Evolutionary conservation across 108 stramenopile species (phyloP).

Genomic region (Licmophora abbreviata): DNA sequence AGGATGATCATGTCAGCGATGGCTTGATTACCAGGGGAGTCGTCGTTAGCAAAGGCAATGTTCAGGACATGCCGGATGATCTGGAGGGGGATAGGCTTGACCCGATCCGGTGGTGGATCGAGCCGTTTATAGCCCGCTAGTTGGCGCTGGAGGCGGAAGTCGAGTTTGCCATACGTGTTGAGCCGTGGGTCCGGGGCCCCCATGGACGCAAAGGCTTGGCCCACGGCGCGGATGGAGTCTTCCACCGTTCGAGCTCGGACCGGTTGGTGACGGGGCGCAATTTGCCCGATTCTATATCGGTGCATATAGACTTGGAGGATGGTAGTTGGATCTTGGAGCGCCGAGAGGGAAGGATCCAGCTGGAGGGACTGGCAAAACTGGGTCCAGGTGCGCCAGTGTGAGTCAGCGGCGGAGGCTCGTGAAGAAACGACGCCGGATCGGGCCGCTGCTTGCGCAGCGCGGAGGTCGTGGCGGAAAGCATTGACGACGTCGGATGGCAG

Average conservation of each 20-base stretch:
- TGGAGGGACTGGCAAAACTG: not conserved
- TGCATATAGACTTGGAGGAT: conserved; percentile 20
- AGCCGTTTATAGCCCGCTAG: conserved; percentile 1
- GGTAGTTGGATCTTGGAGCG: conserved; percentile 7
- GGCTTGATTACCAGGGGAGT: not conserved
- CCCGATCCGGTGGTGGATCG: conserved; percentile 17
- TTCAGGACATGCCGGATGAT: not conserved
- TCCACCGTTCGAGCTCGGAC: conserved; percentile 22
- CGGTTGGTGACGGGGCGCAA: conserved; percentile 10
- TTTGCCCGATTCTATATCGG: conserved; percentile 5
- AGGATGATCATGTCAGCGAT: too few species aligned
- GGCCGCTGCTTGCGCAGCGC: conserved; percentile 6
- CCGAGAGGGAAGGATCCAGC: conserved; percentile 12
- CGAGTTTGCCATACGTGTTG: conserved; percentile 4
- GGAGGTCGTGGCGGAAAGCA: conserved; percentile 6
- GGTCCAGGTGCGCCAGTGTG: not conserved
- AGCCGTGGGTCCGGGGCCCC: conserved; percentile 9
- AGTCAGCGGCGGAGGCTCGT: conserved; percentile 1
- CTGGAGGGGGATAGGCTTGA: not conserved
- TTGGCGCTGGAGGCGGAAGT: not conserved
- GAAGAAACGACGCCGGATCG: not conserved
- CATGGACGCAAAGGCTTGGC: conserved; percentile 15
- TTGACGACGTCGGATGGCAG: not conserved
- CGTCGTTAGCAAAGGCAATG: too few species aligned
- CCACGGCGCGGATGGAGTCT: conserved; percentile 27